A percentile compares a stretch with the other conserved stretches of the same genome.
Conservation (phyloP, 805 yeast species). For the Phaffomyces opuntiae region DNA sequence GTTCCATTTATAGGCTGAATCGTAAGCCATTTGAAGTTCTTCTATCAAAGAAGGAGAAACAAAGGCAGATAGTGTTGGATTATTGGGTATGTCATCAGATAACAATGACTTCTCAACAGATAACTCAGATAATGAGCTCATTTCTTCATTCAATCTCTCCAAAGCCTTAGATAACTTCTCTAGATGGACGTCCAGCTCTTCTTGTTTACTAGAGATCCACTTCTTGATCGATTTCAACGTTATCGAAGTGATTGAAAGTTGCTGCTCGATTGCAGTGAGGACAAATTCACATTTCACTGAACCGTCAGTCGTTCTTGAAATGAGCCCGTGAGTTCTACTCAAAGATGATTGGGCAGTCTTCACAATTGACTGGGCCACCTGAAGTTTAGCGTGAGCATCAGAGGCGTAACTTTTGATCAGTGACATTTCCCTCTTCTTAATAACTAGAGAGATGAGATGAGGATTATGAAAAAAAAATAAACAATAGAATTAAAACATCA, state of each 20-base stretch:
- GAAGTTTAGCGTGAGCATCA: conserved; percentile 1
- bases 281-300: conserved; percentile 36
- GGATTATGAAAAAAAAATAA: neutral
- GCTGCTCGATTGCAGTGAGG: conserved; percentile 39
- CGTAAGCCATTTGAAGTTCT: conserved; percentile 20
- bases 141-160: conserved; percentile 26
- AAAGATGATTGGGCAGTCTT: neutral
- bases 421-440: neutral
- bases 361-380: conserved; percentile 2
- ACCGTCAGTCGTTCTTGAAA: neutral
- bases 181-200: conserved; percentile 19
- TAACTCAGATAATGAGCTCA: conserved; percentile 29
- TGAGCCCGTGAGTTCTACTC: neutral
- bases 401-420: neutral
- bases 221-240: conserved; percentile 27
- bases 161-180: conserved; percentile 24
- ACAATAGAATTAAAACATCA: neutral
- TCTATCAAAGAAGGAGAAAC: conserved; percentile 34
- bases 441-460: neutral
- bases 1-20: conserved; percentile 1
- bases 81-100: conserved; percentile 18
- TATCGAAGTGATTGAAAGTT: conserved; percentile 34
- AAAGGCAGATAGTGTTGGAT: conserved; percentile 35
- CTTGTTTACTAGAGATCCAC: conserved; percentile 19
- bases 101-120: conserved; percentile 24